Percentiles rank a stretch among this genome's conserved stretches.
These are phyloP conservation scores for Platanthera zijinensis DNA, from an alignment of 106 monocot genomes.

Conservation along the genomic window DNA sequence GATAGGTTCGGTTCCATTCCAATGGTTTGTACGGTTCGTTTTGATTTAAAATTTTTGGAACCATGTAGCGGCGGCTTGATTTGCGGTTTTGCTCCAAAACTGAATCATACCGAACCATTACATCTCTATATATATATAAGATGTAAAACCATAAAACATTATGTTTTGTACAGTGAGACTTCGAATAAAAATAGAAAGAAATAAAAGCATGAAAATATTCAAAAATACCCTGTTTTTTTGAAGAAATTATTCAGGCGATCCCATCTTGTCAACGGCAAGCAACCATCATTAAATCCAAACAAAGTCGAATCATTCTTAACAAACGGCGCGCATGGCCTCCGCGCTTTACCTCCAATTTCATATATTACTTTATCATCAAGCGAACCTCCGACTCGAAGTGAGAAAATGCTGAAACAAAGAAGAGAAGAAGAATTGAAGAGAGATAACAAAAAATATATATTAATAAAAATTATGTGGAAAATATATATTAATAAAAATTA, in stretches of 20 bases:
- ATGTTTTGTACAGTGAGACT: too few relatives aligned
- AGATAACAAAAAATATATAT: too few relatives aligned
- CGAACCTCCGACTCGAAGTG: conserved; percentile 68
- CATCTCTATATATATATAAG: too few relatives aligned
- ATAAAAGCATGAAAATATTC: not conserved
- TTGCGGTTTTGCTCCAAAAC: too few relatives aligned
- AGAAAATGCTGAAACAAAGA: too few relatives aligned
- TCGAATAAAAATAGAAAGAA: not conserved
- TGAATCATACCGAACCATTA: not conserved
- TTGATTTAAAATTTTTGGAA: too few relatives aligned
- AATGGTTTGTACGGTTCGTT: too few relatives aligned
- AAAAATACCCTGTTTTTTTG: conserved; percentile 41
- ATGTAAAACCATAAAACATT: too few relatives aligned
- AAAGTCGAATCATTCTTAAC: conserved; percentile 44
- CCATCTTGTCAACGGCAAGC: conserved; percentile 68
- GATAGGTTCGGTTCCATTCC: not conserved
- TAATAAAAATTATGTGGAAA: too few relatives aligned
- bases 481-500: too few relatives aligned
- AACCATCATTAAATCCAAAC: conserved; percentile 70
- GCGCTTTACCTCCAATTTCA: conserved; percentile 9
- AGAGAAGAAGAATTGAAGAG: too few relatives aligned
- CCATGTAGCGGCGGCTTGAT: too few relatives aligned
- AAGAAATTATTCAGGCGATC: conserved; percentile 79
- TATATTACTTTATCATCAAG: conserved; percentile 80
- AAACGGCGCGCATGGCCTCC: conserved; percentile 33